Conservation (phyloP, 345 rosid genomes). For the Angophora floribunda region DNA sequence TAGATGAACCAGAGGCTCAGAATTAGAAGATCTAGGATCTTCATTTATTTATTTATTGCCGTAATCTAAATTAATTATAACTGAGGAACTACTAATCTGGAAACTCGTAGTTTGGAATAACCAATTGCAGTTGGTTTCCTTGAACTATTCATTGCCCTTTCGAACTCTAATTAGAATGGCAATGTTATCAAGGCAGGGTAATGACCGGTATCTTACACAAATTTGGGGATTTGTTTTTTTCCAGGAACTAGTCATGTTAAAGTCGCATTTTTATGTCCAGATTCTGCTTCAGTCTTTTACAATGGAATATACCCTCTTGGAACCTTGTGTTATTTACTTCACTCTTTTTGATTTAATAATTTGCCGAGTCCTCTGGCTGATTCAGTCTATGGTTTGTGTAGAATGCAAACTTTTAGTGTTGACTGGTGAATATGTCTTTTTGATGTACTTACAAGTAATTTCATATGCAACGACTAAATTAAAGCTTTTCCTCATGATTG, state of each 20-base stretch:
- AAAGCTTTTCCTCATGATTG: background rate
- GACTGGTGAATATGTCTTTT: background rate
- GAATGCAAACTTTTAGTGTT: background rate
- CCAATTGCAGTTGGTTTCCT: background rate
- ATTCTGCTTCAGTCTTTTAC: background rate
- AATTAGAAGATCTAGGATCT: background rate
- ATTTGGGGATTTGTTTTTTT: slow-evolving; percentile 87
- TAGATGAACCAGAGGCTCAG: background rate
- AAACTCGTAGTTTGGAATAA: background rate
- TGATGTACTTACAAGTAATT: background rate
- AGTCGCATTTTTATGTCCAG: slow-evolving; percentile 19
- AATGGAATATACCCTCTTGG: background rate
- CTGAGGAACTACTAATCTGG: background rate
- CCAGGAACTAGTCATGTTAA: slow-evolving; percentile 98
- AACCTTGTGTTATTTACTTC: background rate
- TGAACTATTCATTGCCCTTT: background rate
- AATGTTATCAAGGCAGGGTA: slow-evolving; percentile 51
- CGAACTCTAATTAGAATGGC: background rate
- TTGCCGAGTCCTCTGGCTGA: background rate
- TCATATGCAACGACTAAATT: background rate
- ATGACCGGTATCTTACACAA: slow-evolving; percentile 99
- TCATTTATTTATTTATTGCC: background rate
- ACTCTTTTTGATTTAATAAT: background rate
- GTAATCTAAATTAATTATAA: background rate
- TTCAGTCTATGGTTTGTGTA: background rate